Conservation (phyloP, 73 alveolate genomes). For the Symbiodinium pilosum region DNA sequence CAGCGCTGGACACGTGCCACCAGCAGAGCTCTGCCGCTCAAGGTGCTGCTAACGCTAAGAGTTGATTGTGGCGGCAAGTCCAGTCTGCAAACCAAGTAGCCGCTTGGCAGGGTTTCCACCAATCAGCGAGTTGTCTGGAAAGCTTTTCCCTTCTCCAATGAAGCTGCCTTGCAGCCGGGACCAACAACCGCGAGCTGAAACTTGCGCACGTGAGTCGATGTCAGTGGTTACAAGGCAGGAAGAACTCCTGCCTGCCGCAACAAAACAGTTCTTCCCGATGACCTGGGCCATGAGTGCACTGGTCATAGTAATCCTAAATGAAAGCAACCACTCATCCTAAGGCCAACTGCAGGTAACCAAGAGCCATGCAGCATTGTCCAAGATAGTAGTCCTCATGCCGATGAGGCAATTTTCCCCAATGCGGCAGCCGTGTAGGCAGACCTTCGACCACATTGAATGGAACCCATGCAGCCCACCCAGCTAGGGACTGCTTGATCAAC, state of each 20-base stretch:
- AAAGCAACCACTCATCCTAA: neutral
- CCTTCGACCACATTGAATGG: neutral
- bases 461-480: no score
- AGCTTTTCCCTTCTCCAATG: slow-evolving; percentile 1
- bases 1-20: neutral
- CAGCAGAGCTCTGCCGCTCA: neutral
- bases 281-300: neutral
- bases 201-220: neutral
- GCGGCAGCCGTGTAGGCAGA: neutral
- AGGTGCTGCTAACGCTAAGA: neutral
- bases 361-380: neutral
- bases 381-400: neutral
- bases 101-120: neutral
- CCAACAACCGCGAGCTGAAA: neutral
- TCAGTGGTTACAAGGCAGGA: no score
- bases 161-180: neutral
- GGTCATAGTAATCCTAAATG: neutral
- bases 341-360: neutral
- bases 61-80: no score
- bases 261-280: neutral
- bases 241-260: neutral
- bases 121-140: neutral
- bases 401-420: neutral
- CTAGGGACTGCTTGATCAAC: no score
- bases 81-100: no score